Conservation (phyloP, 148 eudicot species). For the Cornus suecica region DNA sequence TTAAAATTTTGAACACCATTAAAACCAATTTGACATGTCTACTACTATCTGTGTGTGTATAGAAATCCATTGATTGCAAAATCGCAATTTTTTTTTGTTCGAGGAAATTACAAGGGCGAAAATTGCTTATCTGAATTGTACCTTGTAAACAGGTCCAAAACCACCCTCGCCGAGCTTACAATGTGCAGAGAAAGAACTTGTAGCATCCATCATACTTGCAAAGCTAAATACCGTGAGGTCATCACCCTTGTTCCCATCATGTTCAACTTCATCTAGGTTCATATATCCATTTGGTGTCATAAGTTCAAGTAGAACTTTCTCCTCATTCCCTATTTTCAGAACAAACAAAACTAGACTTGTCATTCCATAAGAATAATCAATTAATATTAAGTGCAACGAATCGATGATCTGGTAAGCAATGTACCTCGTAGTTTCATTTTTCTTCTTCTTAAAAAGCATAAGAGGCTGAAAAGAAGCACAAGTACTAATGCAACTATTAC, state of each 20-base stretch:
- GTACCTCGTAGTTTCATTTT: background rate
- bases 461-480: background rate
- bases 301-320: conserved; percentile 13
- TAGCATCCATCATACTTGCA: conserved; percentile 13
- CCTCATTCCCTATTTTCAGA: conserved; percentile 4
- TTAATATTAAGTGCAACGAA: too few species aligned
- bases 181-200: conserved; percentile 16
- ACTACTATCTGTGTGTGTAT: background rate
- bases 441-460: background rate
- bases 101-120: too few species aligned
- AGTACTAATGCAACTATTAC: background rate
- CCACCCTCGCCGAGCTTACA: conserved; percentile 27
- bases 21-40: background rate
- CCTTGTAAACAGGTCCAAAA: too few species aligned
- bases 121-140: background rate
- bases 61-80: too few species aligned
- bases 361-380: background rate
- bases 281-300: conserved; percentile 14
- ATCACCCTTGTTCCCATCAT: conserved; percentile 2
- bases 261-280: background rate
- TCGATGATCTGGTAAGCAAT: background rate
- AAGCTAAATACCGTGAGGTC: conserved; percentile 15
- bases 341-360: background rate
- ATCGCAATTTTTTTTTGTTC: too few species aligned
- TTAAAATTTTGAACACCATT: conserved; percentile 28